A percentile compares a stretch with the other conserved stretches of the same genome.
Conservation (phyloP, 1,284 basidiomycete species). For the Sanghuangporus sanghuang region DNA sequence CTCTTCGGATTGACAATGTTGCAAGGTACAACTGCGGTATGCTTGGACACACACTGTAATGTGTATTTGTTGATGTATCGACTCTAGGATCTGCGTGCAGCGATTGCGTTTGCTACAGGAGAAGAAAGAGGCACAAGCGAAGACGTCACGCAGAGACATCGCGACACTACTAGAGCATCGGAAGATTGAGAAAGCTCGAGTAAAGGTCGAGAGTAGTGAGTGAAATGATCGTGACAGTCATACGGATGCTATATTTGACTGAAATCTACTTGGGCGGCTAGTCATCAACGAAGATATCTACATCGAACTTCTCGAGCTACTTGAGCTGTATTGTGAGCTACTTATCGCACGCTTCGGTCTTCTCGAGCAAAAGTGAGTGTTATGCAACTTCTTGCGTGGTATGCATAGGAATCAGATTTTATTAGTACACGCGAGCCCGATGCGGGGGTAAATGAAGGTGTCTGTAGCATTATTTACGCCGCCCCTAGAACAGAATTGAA, state of each 20-base stretch:
- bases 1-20: not conserved
- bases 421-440: conserved; percentile 77
- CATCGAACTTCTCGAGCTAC: conserved; percentile 82
- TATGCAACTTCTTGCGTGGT: not conserved
- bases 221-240: not conserved
- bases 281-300: conserved; percentile 86
- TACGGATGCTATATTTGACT: not conserved
- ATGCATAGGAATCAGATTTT: conserved; percentile 2
- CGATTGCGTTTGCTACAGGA: conserved; percentile 86
- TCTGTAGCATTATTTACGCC: conserved; percentile 81
- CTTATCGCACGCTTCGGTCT: conserved; percentile 90
- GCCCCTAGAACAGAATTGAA: conserved; percentile 88
- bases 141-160: conserved; percentile 75
- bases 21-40: conserved; percentile 16
- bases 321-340: conserved; percentile 92
- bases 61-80: not conserved
- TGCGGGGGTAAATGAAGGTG: conserved; percentile 70
- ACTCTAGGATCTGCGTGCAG: conserved; percentile 78
- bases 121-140: conserved; percentile 92
- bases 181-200: conserved; percentile 77
- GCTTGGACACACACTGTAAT: not conserved
- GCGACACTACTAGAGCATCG: conserved; percentile 73
- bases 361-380: conserved; percentile 73
- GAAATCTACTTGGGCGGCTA: conserved; percentile 22
- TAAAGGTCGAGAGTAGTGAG: conserved; percentile 78